Percentiles rank a stretch among this genome's conserved stretches.
phyloP scores from a whole-genome alignment of 2,329 filamentous ascomycete genomes.

The Chalaropsis ovoidea region DNA sequence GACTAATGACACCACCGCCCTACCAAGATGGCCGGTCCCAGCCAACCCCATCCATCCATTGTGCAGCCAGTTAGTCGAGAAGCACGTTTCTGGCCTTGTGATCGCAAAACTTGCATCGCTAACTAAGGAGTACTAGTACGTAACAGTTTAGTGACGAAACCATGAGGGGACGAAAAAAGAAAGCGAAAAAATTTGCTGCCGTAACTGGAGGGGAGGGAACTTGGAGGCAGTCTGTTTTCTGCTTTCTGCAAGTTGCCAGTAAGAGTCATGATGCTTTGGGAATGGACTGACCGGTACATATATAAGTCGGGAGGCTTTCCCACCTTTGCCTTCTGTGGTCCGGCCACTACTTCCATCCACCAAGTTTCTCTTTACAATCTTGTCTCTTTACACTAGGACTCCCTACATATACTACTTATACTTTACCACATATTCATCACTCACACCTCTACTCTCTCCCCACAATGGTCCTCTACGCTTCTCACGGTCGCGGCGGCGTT shows the following conservation, averaged over 20 bases:
- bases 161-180: neutral
- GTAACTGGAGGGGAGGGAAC: neutral
- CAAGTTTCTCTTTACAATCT: neutral
- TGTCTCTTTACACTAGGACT: neutral
- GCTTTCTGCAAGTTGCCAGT: neutral
- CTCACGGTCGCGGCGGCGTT: conserved; percentile 68
- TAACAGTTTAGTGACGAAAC: conserved; percentile 11
- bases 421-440: neutral
- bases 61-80: neutral
- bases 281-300: neutral
- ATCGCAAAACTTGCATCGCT: conserved; percentile 7
- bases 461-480: conserved; percentile 35
- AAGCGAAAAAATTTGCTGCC: conserved; percentile 3
- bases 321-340: neutral
- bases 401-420: neutral
- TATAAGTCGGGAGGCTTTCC: conserved; percentile 11
- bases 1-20: neutral
- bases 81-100: conserved; percentile 13
- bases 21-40: neutral
- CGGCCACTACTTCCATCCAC: neutral
- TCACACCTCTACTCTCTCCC: neutral
- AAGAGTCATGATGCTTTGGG: conserved; percentile 12
- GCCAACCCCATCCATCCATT: neutral
- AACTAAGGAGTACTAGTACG: conserved; percentile 9
- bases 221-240: neutral